These are phyloP conservation scores for Aspergillus egyptiacus DNA, from an alignment of 495 filamentous ascomycete genomes.

Conservation along the genomic window DNA sequence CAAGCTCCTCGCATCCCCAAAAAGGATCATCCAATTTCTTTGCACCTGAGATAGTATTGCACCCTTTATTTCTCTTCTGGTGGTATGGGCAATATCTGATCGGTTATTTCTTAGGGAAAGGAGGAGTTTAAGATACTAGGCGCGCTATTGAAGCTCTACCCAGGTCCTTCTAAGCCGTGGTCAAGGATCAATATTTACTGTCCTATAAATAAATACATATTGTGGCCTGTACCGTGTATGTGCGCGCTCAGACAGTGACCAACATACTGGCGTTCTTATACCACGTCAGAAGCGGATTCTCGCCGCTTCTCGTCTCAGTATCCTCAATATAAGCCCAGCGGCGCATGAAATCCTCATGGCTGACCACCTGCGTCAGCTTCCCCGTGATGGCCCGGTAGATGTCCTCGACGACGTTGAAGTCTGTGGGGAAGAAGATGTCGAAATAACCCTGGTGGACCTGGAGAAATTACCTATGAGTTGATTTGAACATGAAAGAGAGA, in stretches of 20 bases:
- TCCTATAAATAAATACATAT: conserved; percentile 5
- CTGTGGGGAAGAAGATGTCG: conserved; percentile 96
- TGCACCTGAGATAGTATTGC: too few relatives aligned
- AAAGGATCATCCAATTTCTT: too few relatives aligned
- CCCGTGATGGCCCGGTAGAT: conserved; percentile 89
- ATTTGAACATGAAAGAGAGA: background rate
- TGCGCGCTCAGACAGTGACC: conserved; percentile 58
- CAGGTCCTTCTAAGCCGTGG: too few relatives aligned
- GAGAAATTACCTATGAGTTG: conserved; percentile 15
- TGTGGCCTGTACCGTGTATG: conserved; percentile 4
- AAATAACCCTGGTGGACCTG: conserved; percentile 98
- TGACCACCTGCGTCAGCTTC: conserved; percentile 75
- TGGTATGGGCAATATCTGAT: too few relatives aligned
- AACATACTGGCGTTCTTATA: conserved; percentile 91
- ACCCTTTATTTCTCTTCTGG: too few relatives aligned
- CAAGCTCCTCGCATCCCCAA: too few relatives aligned
- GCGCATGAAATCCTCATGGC: conserved; percentile 84
- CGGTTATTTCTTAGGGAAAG: too few relatives aligned
- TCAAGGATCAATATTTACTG: background rate
- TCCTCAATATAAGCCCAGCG: conserved; percentile 87
- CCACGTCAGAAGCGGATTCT: conserved; percentile 90
- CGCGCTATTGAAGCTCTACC: too few relatives aligned
- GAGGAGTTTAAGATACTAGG: too few relatives aligned
- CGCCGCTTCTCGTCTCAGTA: conserved; percentile 79
- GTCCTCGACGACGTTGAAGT: conserved; percentile 82